phyloP scores from a whole-genome alignment of 371 early-diverging fungal species.

The Lichtheimia hyalospora region DNA sequence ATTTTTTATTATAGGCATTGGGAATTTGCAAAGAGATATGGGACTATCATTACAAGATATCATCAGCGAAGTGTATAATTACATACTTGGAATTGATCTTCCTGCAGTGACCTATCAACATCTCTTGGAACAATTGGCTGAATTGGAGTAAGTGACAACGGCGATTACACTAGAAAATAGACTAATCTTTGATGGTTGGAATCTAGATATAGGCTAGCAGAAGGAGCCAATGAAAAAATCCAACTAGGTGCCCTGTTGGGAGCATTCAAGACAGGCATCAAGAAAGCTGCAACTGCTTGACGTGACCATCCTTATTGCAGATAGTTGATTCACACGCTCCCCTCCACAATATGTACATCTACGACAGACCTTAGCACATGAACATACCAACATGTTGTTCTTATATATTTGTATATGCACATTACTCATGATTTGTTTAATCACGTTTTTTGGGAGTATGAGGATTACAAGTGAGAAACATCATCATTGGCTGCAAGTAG shows the following conservation, averaged over 20 bases:
- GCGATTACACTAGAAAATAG: neutral
- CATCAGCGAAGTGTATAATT: slow-evolving; percentile 70
- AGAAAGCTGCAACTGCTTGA: slow-evolving; percentile 10
- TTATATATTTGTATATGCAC: too few species aligned
- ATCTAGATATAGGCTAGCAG: slow-evolving; percentile 70
- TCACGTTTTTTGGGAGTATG: too few species aligned
- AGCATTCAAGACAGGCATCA: slow-evolving; percentile 66
- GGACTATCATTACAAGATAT: slow-evolving; percentile 92
- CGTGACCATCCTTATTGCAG: too few species aligned
- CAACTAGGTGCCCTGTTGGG: slow-evolving; percentile 83
- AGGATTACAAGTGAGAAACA: too few species aligned
- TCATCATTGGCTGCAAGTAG: too few species aligned
- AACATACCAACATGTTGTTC: too few species aligned
- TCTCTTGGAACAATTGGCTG: slow-evolving; percentile 78
- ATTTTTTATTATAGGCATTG: slow-evolving; percentile 57
- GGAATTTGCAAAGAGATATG: slow-evolving; percentile 71
- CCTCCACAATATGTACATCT: too few species aligned
- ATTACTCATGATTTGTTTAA: too few species aligned
- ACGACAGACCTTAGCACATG: too few species aligned
- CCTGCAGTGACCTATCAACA: slow-evolving; percentile 64
- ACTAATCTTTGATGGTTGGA: neutral
- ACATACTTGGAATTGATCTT: slow-evolving; percentile 64
- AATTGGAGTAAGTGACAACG: slow-evolving; percentile 74
- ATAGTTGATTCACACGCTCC: too few species aligned
- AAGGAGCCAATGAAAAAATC: slow-evolving; percentile 80